phyloP scores from a whole-genome alignment of 768 basidiomycete genomes.

The Mycena galericulata region DNA sequence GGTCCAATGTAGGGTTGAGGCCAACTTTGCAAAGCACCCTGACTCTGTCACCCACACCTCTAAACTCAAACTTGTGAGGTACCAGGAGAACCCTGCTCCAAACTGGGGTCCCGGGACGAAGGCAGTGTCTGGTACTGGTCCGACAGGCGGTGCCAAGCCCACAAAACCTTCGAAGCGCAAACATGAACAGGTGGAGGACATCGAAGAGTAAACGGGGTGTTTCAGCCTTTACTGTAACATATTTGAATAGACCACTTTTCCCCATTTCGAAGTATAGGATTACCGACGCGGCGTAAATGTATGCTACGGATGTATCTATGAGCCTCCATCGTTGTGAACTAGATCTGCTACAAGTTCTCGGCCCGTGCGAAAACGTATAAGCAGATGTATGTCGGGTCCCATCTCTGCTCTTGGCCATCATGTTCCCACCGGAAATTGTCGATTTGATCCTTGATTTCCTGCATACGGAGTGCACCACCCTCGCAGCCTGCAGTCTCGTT shows the following conservation, averaged over 20 bases:
- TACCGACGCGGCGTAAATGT: too few species aligned
- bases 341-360: too few species aligned
- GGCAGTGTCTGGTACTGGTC: conserved; percentile 55
- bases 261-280: too few species aligned
- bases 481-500: conserved; percentile 2
- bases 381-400: too few species aligned
- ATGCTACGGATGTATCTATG: too few species aligned
- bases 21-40: conserved; percentile 85
- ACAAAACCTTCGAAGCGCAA: conserved; percentile 51
- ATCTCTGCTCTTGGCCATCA: too few species aligned
- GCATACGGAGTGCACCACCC: neutral
- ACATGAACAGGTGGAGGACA: conserved; percentile 38
- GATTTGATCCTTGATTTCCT: conserved; percentile 1
- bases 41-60: conserved; percentile 68
- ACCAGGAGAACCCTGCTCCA: conserved; percentile 90
- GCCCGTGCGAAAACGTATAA: too few species aligned
- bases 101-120: conserved; percentile 93
- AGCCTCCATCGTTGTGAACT: too few species aligned
- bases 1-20: conserved; percentile 55
- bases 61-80: conserved; percentile 84
- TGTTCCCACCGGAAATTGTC: neutral
- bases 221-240: too few species aligned
- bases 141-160: conserved; percentile 37
- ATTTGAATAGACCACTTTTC: too few species aligned
- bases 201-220: conserved; percentile 1